These are phyloP conservation scores for Protomyces pachydermus DNA, from an alignment of 1,139 yeast species.

Conservation along the genomic window DNA sequence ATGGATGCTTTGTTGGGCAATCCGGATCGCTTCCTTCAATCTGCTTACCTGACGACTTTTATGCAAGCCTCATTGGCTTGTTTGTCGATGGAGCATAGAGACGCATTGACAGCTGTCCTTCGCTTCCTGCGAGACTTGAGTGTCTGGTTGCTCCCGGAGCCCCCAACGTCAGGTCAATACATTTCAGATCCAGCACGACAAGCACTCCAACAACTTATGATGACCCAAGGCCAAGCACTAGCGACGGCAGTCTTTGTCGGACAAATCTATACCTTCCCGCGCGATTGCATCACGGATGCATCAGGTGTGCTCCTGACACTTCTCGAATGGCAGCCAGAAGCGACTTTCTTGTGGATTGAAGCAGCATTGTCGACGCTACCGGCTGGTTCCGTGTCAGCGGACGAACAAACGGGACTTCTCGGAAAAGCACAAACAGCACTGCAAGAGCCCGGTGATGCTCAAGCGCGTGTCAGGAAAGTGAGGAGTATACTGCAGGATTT, in stretches of 20 bases:
- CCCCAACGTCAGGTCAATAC: conserved; percentile 65
- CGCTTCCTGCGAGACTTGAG: conserved; percentile 74
- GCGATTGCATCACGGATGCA: conserved; percentile 68
- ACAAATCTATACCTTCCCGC: conserved; percentile 64
- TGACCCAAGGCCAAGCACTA: conserved; percentile 55
- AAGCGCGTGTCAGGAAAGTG: conserved; percentile 6
- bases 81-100: conserved; percentile 59
- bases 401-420: conserved; percentile 60
- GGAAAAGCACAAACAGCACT: conserved; percentile 3
- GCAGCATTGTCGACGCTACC: conserved; percentile 55
- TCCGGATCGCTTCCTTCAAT: conserved; percentile 59
- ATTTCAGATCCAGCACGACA: conserved; percentile 38
- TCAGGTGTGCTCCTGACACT: conserved; percentile 67
- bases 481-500: conserved; percentile 27
- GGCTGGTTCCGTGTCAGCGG: conserved; percentile 53
- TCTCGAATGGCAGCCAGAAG: conserved; percentile 51
- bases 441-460: neutral
- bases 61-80: conserved; percentile 58
- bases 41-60: conserved; percentile 55
- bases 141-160: conserved; percentile 75
- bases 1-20: conserved; percentile 73
- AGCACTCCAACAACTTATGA: conserved; percentile 16
- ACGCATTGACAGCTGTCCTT: conserved; percentile 63
- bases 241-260: conserved; percentile 57
- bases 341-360: conserved; percentile 58